Evolutionary conservation across 371 early-diverging fungal genomes (phyloP), one percentile per base, ranked within the genome.

Genomic region (Umbelopsis sp.): DNA sequence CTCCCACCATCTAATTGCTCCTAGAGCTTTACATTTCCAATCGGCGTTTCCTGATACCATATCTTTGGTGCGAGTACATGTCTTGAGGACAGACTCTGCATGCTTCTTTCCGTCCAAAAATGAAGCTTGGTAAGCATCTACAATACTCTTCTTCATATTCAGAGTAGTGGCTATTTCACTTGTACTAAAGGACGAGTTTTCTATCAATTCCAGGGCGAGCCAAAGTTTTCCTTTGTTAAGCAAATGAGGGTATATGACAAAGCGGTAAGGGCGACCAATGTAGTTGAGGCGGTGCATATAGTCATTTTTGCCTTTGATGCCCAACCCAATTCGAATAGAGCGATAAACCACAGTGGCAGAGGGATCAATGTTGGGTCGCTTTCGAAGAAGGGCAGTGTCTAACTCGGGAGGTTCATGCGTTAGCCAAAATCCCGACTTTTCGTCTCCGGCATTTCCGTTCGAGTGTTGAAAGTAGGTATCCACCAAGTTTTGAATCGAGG

Each of bases 241-340:
- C 32, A 73, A 46, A 41, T 63, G 50, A 22, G 74, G 75, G 38
- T 65, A 44, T n/a, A 72, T 46, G 3, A 72, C 68, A 38, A 63
- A 75, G 7, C 78, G 74, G 45, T 78, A 78, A 14, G 68, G 72
- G 12, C 72, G 69, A 18, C 72, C 71, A 3, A 75, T 72, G 50
- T 66, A 78, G 14, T 29, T 46, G 0, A 75, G 63, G 18, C 73
- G 57, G 18, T 35, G 68, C 18, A 64, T 32, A 25, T 66, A 67
- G 1, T 70, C 69, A 3, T 48, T 22, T 8, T 53, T 50, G 24
- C 70, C 70, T 11, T 65, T 70, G 24, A 75, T 35, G 2, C 72
- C 70, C 9, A 78, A 65, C 4, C 78, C 78, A n/a, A 78, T 69
- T 24, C 78, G 71, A 11, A 69, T 51, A 3, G 78, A 73, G 14